A percentile compares a stretch with the other conserved stretches of the same genome.
These are phyloP conservation scores for Emericellopsis atlantica DNA, from an alignment of 2,329 filamentous ascomycete species.

Conservation along the genomic window DNA sequence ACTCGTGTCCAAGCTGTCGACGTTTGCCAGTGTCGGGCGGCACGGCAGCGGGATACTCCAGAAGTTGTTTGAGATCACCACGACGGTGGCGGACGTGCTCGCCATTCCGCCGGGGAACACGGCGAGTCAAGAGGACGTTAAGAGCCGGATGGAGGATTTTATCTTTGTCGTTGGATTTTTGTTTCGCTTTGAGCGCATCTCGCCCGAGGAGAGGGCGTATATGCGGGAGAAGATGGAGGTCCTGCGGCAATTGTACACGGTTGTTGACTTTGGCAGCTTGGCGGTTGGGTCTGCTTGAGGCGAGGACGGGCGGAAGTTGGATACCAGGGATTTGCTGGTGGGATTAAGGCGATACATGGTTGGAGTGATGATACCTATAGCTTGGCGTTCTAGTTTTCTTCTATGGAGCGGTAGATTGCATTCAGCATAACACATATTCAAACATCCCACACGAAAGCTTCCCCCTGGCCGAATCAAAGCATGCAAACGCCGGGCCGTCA, in stretches of 20 bases:
- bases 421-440: no score
- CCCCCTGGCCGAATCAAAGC: no score
- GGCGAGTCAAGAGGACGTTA: conserved; percentile 22
- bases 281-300: neutral
- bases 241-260: conserved; percentile 15
- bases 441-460: no score
- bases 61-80: conserved; percentile 48
- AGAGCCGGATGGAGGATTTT: conserved; percentile 37
- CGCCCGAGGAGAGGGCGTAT: conserved; percentile 28
- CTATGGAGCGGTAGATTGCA: no score
- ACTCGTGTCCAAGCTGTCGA: conserved; percentile 20
- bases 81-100: conserved; percentile 45
- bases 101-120: conserved; percentile 30
- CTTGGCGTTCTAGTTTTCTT: no score
- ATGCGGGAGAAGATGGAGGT: conserved; percentile 24
- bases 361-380: no score
- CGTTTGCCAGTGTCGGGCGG: conserved; percentile 31
- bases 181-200: conserved; percentile 32
- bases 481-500: no score
- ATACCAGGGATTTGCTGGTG: no score
- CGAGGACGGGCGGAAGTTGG: no score
- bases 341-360: no score
- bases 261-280: conserved; percentile 1
- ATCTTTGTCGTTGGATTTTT: conserved; percentile 37
- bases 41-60: conserved; percentile 44